Evolutionary conservation across 768 basidiomycete genomes (phyloP).

Genomic region (Calocybe indica): DNA sequence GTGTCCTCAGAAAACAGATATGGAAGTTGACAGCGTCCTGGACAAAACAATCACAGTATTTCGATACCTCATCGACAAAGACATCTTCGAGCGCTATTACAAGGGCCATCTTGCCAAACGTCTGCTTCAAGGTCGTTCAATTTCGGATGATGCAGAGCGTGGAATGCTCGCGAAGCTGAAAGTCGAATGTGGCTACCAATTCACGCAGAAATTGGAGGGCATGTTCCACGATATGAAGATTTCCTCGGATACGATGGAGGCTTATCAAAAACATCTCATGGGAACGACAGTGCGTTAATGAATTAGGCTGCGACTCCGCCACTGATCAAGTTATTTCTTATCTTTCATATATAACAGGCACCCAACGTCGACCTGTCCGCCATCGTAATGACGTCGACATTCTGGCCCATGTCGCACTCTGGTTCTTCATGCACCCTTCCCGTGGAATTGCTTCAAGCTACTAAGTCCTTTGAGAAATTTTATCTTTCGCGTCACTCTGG

Average conservation of each 20-base stretch:
- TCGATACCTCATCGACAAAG: constrained; percentile 91
- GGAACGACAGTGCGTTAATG: constrained; percentile 50
- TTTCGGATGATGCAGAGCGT: constrained; percentile 96
- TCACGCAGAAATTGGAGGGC: constrained; percentile 95
- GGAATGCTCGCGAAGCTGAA: constrained; percentile 97
- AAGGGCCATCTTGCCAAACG: constrained; percentile 94
- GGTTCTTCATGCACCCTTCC: constrained; percentile 65
- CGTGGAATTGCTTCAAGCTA: constrained; percentile 51
- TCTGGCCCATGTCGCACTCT: constrained; percentile 84
- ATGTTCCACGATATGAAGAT: constrained; percentile 98
- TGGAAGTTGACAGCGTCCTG: constrained; percentile 81
- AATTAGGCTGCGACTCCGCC: neutral
- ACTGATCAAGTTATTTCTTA: constrained; percentile 6
- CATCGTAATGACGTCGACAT: constrained; percentile 92
- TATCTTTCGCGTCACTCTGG: constrained; percentile 89
- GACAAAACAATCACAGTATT: constrained; percentile 97
- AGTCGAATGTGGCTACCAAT: constrained; percentile 92
- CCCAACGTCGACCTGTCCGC: constrained; percentile 79
- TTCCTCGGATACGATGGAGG: constrained; percentile 74
- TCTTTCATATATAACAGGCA: constrained; percentile 33
- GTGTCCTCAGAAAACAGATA: constrained; percentile 78
- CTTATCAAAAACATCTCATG: constrained; percentile 59
- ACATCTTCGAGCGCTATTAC: constrained; percentile 97
- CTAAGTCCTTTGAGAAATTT: constrained; percentile 80
- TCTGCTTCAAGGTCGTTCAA: constrained; percentile 76